A percentile compares a stretch with the other conserved stretches of the same genome.
These are phyloP conservation scores for Suillus luteus DNA, from an alignment of 768 basidiomycete genomes.

Conservation along the genomic window DNA sequence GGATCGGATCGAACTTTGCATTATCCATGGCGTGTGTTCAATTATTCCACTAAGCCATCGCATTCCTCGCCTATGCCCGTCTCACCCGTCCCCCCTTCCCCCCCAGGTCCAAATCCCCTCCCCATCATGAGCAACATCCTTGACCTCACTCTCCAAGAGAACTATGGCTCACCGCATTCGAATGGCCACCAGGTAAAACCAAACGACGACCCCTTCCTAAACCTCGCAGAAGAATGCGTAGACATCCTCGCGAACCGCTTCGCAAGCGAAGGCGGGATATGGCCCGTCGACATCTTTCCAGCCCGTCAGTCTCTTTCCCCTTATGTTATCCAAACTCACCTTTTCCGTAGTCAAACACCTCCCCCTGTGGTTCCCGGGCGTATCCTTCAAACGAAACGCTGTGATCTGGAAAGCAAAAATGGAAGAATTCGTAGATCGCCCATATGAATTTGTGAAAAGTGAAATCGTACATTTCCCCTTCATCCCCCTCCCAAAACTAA, in stretches of 20 bases:
- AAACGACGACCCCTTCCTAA: constrained; percentile 43
- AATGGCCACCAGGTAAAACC: constrained; percentile 54
- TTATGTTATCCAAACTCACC: background rate
- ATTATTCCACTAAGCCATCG: constrained; percentile 16
- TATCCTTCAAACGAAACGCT: constrained; percentile 65
- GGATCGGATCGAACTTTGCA: too few species aligned
- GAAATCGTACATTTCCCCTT: constrained; percentile 53
- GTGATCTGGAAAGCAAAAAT: constrained; percentile 62
- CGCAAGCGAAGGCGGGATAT: constrained; percentile 44
- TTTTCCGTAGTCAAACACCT: constrained; percentile 46
- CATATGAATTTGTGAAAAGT: constrained; percentile 58
- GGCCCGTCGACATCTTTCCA: constrained; percentile 44
- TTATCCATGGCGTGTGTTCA: too few species aligned
- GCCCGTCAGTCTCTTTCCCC: constrained; percentile 26
- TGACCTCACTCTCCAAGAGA: constrained; percentile 59
- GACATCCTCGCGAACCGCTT: constrained; percentile 45
- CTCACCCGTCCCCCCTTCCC: constrained; percentile 42
- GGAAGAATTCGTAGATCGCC: constrained; percentile 62
- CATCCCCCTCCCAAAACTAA: background rate
- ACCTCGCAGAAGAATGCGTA: constrained; percentile 45
- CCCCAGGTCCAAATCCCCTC: constrained; percentile 65
- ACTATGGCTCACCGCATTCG: constrained; percentile 61
- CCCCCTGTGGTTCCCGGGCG: constrained; percentile 69
- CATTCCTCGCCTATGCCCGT: constrained; percentile 22
- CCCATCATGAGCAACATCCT: constrained; percentile 66